Evolutionary conservation across 306 rosid genomes (phyloP).

Genomic region (Elaeagnus macrophylla): DNA sequence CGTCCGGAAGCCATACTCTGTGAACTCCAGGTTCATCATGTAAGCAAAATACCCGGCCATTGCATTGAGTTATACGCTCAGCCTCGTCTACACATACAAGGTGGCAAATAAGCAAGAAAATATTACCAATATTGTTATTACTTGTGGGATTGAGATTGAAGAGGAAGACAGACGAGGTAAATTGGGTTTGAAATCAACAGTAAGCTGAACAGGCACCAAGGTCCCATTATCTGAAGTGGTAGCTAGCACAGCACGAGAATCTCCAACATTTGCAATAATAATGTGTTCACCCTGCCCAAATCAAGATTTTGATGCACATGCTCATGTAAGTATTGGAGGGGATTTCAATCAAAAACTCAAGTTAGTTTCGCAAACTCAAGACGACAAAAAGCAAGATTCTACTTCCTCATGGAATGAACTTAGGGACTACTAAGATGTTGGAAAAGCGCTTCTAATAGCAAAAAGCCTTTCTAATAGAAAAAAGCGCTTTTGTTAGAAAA

Average conservation of each 20-base stretch:
- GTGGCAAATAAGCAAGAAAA: neutral
- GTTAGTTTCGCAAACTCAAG: too few species aligned
- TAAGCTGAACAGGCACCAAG: conserved; percentile 58
- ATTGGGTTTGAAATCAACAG: conserved; percentile 90
- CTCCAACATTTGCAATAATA: conserved; percentile 77
- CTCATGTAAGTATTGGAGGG: neutral
- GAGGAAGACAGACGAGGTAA: conserved; percentile 64
- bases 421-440: too few species aligned
- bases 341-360: neutral
- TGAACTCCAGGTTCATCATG: conserved; percentile 78
- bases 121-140: neutral
- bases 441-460: too few species aligned
- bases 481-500: too few species aligned
- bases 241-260: conserved; percentile 87
- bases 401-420: too few species aligned
- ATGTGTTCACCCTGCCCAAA: conserved; percentile 54
- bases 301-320: neutral
- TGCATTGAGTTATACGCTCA: conserved; percentile 73
- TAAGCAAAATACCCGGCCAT: conserved; percentile 71
- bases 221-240: conserved; percentile 66
- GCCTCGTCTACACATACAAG: conserved; percentile 52
- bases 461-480: too few species aligned
- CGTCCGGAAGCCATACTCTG: conserved; percentile 72
- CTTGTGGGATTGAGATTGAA: neutral
- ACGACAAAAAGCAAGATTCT: too few species aligned